Conservation (phyloP, 2,329 filamentous ascomycete species). For the Mollisiaceae sp. region DNA sequence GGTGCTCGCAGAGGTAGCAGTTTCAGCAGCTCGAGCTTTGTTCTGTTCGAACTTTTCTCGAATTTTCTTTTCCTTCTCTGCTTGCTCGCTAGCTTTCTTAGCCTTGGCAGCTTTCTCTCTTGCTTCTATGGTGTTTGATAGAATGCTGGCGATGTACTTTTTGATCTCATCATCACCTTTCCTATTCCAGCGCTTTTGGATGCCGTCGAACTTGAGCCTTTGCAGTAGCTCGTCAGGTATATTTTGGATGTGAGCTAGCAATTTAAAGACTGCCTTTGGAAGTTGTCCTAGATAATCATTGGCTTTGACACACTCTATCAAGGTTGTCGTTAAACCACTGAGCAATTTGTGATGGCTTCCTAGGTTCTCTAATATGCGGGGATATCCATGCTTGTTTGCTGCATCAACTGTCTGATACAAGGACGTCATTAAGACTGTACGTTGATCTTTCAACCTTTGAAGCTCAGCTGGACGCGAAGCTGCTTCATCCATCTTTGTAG, state of each 20-base stretch:
- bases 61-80: constrained; percentile 36
- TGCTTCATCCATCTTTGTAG: constrained; percentile 38
- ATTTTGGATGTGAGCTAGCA: constrained; percentile 65
- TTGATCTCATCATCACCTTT: constrained; percentile 70
- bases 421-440: constrained; percentile 53
- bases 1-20: constrained; percentile 23
- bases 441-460: constrained; percentile 47
- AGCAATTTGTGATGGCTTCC: constrained; percentile 63
- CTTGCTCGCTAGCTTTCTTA: constrained; percentile 47
- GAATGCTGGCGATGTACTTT: constrained; percentile 62
- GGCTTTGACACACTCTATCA: constrained; percentile 59
- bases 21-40: constrained; percentile 33
- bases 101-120: constrained; percentile 47
- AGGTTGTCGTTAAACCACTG: constrained; percentile 56
- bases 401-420: constrained; percentile 58
- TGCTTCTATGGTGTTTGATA: constrained; percentile 44
- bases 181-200: constrained; percentile 65
- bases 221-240: constrained; percentile 63
- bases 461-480: constrained; percentile 38
- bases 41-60: constrained; percentile 34
- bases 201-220: constrained; percentile 68
- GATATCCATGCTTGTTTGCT: constrained; percentile 59
- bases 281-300: constrained; percentile 58
- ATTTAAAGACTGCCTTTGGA: constrained; percentile 60
- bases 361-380: constrained; percentile 61